phyloP scores from a whole-genome alignment of 345 rosid species.

The Salix exigua region DNA sequence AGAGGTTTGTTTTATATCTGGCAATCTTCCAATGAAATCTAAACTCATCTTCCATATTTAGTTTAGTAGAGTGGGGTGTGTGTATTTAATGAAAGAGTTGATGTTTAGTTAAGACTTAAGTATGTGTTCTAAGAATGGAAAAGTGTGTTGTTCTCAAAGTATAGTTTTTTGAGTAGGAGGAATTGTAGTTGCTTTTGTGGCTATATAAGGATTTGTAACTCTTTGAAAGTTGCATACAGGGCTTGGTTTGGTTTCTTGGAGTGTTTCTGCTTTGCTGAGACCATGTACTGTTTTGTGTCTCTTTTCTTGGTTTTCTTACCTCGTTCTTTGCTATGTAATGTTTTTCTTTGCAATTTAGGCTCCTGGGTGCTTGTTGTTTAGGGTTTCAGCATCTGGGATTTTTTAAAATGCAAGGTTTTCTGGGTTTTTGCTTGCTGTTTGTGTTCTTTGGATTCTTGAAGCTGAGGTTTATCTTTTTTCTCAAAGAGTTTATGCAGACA shows the following conservation, averaged over 20 bases:
- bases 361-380: constrained; percentile 14
- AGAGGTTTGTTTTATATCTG: not conserved
- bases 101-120: not conserved
- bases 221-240: not conserved
- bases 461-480: not conserved
- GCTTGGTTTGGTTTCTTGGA: constrained; percentile 1
- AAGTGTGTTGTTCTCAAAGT: not conserved
- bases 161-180: not conserved
- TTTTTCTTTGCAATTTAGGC: constrained; percentile 11
- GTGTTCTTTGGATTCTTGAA: constrained; percentile 5
- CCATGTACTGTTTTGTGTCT: constrained; percentile 33
- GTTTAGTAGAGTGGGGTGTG: not conserved
- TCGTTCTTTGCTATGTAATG: not conserved
- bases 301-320: constrained; percentile 19
- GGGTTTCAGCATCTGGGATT: constrained; percentile 11
- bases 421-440: not conserved
- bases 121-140: not conserved
- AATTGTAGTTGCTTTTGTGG: not conserved
- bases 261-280: constrained; percentile 25
- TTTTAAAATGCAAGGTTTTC: not conserved
- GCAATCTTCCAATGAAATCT: not conserved
- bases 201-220: constrained; percentile 14
- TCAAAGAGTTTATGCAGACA: not conserved
- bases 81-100: not conserved
- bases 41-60: not conserved